Conservation (phyloP, 2,329 filamentous ascomycete genomes). For the Botrytis paeoniae region DNA sequence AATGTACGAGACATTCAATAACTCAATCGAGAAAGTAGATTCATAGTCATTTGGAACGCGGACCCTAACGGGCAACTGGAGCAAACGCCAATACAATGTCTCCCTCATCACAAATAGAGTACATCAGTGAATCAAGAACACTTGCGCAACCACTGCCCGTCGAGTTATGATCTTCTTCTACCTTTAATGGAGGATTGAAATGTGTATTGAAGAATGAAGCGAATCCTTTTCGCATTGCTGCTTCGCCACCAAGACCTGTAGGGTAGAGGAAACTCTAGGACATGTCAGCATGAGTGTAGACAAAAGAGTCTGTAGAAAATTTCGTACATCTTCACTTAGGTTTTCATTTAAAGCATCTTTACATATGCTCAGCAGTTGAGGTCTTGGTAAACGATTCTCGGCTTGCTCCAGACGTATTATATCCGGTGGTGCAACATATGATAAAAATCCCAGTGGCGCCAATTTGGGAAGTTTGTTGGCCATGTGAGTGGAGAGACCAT, state of each 20-base stretch:
- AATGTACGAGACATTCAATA: background rate
- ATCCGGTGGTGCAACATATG: background rate
- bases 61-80: background rate
- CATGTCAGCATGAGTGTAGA: background rate
- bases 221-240: too few relatives aligned
- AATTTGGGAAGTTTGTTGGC: background rate
- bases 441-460: background rate
- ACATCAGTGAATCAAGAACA: background rate
- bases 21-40: background rate
- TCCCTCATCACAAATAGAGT: constrained; percentile 1
- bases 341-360: too few relatives aligned
- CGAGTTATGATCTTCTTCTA: background rate
- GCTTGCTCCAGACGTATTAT: background rate
- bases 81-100: background rate
- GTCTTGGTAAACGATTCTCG: background rate
- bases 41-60: background rate
- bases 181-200: too few relatives aligned
- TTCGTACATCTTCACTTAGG: too few relatives aligned
- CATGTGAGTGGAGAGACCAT: background rate
- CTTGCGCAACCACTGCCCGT: background rate
- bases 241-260: too few relatives aligned
- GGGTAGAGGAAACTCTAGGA: too few relatives aligned
- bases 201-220: too few relatives aligned
- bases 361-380: background rate
- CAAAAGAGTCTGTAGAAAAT: background rate